phyloP scores from a whole-genome alignment of 768 basidiomycete species.

The Podaxis mareebaensis region DNA sequence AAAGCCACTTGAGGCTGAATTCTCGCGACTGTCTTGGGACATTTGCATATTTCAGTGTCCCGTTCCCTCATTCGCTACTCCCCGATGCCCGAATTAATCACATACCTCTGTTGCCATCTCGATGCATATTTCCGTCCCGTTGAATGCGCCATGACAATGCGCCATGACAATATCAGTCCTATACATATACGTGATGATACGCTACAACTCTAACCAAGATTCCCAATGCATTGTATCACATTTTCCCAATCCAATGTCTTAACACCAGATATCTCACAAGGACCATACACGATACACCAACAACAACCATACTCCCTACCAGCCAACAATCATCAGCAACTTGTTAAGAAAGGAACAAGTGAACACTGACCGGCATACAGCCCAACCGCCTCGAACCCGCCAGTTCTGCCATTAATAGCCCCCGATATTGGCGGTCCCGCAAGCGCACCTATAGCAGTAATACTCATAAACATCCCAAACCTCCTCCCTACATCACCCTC shows the following conservation, averaged over 20 bases:
- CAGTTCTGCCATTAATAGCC: constrained; percentile 56
- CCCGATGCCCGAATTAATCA: no score
- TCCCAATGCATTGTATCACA: not conserved
- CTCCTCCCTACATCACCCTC: constrained; percentile 63
- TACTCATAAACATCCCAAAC: constrained; percentile 63
- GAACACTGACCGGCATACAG: constrained; percentile 49
- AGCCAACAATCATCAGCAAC: not conserved
- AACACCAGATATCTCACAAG: not conserved
- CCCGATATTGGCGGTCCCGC: constrained; percentile 77
- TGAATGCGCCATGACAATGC: no score
- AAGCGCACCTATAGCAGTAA: constrained; percentile 62
- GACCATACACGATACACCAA: not conserved
- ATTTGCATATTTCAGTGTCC: no score
- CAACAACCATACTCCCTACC: not conserved
- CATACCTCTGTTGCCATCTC: no score
- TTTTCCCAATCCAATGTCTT: not conserved
- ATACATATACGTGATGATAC: not conserved
- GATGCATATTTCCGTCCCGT: no score
- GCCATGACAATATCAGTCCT: not conserved
- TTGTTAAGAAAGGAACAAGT: not conserved
- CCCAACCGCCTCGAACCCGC: constrained; percentile 55
- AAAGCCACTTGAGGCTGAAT: no score
- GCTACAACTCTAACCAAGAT: not conserved
- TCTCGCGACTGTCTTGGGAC: no score
- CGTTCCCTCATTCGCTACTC: no score